Evolutionary conservation across 129 eudicot genomes (phyloP).

Genomic region (Solidago caesia): DNA sequence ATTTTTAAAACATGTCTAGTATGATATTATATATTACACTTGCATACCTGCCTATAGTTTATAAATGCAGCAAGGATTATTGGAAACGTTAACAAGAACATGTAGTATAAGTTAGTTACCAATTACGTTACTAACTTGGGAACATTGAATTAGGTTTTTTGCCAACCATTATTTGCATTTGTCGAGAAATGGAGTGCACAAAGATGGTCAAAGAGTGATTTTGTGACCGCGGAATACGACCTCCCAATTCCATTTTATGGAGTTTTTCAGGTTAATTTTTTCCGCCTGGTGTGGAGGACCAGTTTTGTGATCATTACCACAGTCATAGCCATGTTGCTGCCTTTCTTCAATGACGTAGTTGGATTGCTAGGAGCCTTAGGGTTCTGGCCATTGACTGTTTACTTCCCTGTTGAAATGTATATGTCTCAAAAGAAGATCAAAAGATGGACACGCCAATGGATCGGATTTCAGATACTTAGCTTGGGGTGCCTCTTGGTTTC

Average conservation of each 20-base stretch:
- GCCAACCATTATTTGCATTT: conserved; percentile 69
- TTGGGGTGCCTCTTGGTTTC: conserved; percentile 52
- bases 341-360: conserved; percentile 71
- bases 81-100: too few relatives aligned
- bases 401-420: conserved; percentile 75
- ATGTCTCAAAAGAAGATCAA: conserved; percentile 55
- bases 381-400: conserved; percentile 70
- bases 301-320: conserved; percentile 47
- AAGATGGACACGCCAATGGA: conserved; percentile 52
- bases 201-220: conserved; percentile 47
- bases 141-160: conserved; percentile 37
- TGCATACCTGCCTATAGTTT: too few relatives aligned
- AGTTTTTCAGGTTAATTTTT: conserved; percentile 51
- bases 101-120: neutral
- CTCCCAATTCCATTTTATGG: conserved; percentile 47
- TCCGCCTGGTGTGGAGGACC: conserved; percentile 61
- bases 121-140: neutral
- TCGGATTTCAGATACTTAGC: conserved; percentile 54
- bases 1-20: too few relatives aligned
- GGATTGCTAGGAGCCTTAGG: conserved; percentile 73
- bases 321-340: conserved; percentile 55
- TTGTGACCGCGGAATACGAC: conserved; percentile 49
- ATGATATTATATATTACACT: too few relatives aligned
- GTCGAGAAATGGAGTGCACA: conserved; percentile 58
- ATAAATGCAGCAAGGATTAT: too few relatives aligned